These are phyloP conservation scores for Hypoxylon sp. DNA, from an alignment of 2,329 filamentous ascomycete genomes.

Conservation along the genomic window DNA sequence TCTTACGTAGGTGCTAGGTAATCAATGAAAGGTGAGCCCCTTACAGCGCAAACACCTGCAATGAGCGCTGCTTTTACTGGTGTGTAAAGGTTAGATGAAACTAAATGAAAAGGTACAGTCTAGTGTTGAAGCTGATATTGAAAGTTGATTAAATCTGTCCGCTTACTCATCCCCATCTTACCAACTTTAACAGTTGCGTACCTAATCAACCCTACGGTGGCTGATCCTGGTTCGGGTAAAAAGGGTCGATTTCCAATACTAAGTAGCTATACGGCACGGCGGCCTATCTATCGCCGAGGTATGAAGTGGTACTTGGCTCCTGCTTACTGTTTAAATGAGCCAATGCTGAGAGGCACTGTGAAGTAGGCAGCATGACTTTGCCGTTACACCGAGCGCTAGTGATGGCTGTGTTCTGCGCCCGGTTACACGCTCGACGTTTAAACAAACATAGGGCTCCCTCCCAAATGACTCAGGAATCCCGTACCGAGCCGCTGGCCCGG, in stretches of 20 bases:
- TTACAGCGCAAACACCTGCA: neutral
- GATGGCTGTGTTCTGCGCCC: neutral
- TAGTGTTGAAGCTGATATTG: neutral
- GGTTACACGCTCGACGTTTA: conserved; percentile 7
- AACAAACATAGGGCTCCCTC: conserved; percentile 1
- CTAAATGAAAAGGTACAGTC: neutral
- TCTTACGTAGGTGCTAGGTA: too few species aligned
- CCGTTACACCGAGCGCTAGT: neutral
- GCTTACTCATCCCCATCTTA: conserved; percentile 15
- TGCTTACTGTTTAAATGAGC: conserved; percentile 1
- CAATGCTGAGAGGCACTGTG: neutral
- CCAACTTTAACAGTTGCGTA: neutral
- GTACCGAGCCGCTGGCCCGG: neutral
- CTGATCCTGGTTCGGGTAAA: neutral
- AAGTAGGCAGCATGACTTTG: neutral
- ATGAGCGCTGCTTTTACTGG: neutral
- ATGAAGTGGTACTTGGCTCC: neutral
- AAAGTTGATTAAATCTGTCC: neutral
- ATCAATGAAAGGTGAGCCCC: neutral
- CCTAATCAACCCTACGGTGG: neutral
- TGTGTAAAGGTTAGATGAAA: neutral
- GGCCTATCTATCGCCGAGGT: neutral
- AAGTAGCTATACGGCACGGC: neutral
- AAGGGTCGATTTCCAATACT: neutral
- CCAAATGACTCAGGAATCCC: neutral